Evolutionary conservation across 2,329 filamentous ascomycete species (phyloP), one percentile per base, ranked within the genome.

Genomic region (Trichoderma hamatum): DNA sequence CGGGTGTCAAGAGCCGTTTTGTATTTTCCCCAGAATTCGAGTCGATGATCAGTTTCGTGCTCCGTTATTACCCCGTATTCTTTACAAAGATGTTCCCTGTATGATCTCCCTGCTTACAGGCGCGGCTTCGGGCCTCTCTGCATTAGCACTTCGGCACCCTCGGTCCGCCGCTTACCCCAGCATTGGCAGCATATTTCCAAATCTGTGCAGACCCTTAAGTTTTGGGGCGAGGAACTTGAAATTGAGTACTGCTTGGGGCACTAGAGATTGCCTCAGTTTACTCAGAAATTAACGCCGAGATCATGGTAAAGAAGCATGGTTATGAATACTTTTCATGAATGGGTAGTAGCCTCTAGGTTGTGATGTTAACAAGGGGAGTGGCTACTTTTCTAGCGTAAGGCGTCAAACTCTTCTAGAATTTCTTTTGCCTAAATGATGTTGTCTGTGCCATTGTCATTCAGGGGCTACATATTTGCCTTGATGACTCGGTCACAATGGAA

Each of bases 11-110:
- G 13, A n/a, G 2, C 21, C n/a, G 14, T n/a, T 32, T 26, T 24
- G 30, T 24, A 21, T 26, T 34, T 28, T 58, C 51, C 36, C 62
- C n/a, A 49, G 62, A 66, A 56, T 67, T 39, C 26, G 26, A 11
- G 49, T 19, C n/a, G 10, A 24, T 21, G 54, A 59, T 59, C 52
- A 14, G 51, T 36, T 64, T 26, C 34, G 24, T 39, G 28, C 16
- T 28, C 24, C 16, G 28, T 36, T 32, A 14, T 36, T 32, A 14
- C 64, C 54, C 54, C 54, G 6, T 56, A 36, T 19, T 51, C 34
- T 46, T 26, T 67, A 59, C 54, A 67, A 10, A 26, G 64, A 67
- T 28, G 64, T 67, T 24, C 64, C 64, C 64, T 67, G 64, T 21
- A 51, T 36, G 21, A 51, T 67, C 64, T 51, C 51, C 54, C 26